Evolutionary conservation across 1,284 basidiomycete species (phyloP), one percentile per base, ranked within the genome.

Genomic region (Cutaneotrichosporon cutaneum): DNA sequence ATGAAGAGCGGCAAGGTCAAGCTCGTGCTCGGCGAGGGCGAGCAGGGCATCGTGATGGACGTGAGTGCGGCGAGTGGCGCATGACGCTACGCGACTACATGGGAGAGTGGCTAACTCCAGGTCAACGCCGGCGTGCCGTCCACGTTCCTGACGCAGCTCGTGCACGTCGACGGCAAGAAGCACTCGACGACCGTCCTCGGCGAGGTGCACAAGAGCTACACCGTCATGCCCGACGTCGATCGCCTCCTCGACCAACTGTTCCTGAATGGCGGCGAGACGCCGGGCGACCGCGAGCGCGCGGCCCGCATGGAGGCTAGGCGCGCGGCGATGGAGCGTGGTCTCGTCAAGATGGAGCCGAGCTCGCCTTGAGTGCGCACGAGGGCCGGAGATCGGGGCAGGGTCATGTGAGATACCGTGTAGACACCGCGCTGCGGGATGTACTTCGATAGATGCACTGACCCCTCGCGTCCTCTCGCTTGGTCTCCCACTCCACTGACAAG

Each of bases 121-220:
- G 88, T 96, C 26, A 86, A 85, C 5, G 86, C 89, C 13, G 91
- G 89, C 18, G 92, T 90, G 9, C 89, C 90, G 65, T 86, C 90
- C 2, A 90, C 90, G 0, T 97, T 96, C 78, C 83, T 95, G 10
- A 92, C 96, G 74, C 91, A 95, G 66, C 87, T 91, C 8, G 88
- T 92, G 52, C 83, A 88, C 67, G 73, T 95, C 51, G 88, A 96
- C 75, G 80, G 82, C 30, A 87, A 87, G 66, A 82, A 81, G 10
- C 71, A 76, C 58, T 56, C 69, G 9, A 81, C 94, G 14, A 84
- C 84, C 42, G 85, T 93, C 7, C 80, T 96, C 0, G 94, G 94
- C 30, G 89, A 94, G 73, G 84, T 96, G 54, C 88, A 89, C 80
- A 88, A 90, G 72, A 86, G 89, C 61, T 95, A 94, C 69, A 84